Evolutionary conservation across 2,329 filamentous ascomycete species (phyloP), one percentile per base, ranked within the genome.

Genomic region (Ascosphaera aggregata): DNA sequence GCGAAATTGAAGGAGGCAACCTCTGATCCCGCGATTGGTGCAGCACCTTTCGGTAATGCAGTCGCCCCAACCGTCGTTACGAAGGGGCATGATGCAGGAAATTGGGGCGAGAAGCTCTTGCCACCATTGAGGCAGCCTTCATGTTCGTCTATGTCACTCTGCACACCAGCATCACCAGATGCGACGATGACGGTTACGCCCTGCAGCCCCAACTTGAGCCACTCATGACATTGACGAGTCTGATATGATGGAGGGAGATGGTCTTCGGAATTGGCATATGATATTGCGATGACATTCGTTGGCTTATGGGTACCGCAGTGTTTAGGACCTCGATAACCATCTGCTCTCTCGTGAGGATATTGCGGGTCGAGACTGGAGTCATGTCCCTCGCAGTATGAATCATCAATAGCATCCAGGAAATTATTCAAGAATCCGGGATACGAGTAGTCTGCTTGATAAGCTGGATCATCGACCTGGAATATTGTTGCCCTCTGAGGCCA

Each of bases 181-280:
- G 63, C 61, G 43, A 65, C 60, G 44, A 67, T 48, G 16, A 66
- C 51, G 3, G 58, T 61, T 2, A 64, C 59, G 18, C 64, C 64
- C 37, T 64, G 62, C 42, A 63, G 55, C 15, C 63, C 64, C 18
- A 67, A 59, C 45, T 67, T 66, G 39, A 63, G 54, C 48, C 53
- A 63, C 32, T 63, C 49, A 43, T 55, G 56, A 46, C 60, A 64
- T 35, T 62, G 55, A 17, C 46, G 45, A 34, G 46, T 47, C 38
- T 58, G 56, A 43, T 60, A 60, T 19, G 39, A 46, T 22, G 49
- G 47, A 2, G 57, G 55, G 13, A 59, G 47, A 18, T 52, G 49
- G 2, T 58, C 55, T 40, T 60, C 57, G 18, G 59, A 50, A 40
- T 59, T 57, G 15, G 55, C 56, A 38, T 60, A 60, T 1, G 56